Base-by-base conservation (phyloP, 1,284 basidiomycete genomes). In the Anthracocystis walkeri region DNA sequence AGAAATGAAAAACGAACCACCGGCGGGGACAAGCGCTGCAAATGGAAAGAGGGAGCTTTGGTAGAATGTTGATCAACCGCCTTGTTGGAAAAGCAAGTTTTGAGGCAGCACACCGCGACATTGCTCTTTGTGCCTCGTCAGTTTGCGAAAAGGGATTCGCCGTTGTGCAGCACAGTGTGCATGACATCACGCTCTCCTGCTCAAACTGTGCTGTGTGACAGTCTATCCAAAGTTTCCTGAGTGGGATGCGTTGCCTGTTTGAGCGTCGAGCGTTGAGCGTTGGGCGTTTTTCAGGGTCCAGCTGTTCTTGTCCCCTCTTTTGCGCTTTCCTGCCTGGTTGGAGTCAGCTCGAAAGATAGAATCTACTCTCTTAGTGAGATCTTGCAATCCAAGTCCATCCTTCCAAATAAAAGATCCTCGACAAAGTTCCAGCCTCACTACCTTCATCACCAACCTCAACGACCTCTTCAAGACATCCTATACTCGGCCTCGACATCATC, bases 41-140 rank as follows among this genome's bases (percentile, higher is more conserved):
- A 66, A 44, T 29, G 64, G 65, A 56, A 52, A 54, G 58, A 52
- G 38, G 52, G 40, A 33, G 42, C 12, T 25, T 27, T 46, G 25
- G 68, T 71, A 71, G 68, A 71, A 54, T 0, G 58, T 71, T 61
- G 62, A 33, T 65, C 68, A 71, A 71, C 68, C 49, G 55, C 55
- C 42, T 44, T 21, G 14, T 31, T 16, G 12, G 4, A 4, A 33
- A 33, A 44, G 38, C 14, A 35, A 64, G 42, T 29, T 53, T 57
- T 20, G 35, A 67, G 58, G 54, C 48, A 67, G 58, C 53, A 67
- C 35, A 35, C 52, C 48, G 29, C 41, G 25, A 48, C 44, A 25
- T 2, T 29, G 50, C 20, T 7, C 35, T 38, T 38, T 38, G 35
- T 3, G 35, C 35, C 16, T 3, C 14, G 35, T 38, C 35, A 38